Evolutionary conservation across 768 basidiomycete genomes (phyloP).

Genomic region (Clathrus columnatus): DNA sequence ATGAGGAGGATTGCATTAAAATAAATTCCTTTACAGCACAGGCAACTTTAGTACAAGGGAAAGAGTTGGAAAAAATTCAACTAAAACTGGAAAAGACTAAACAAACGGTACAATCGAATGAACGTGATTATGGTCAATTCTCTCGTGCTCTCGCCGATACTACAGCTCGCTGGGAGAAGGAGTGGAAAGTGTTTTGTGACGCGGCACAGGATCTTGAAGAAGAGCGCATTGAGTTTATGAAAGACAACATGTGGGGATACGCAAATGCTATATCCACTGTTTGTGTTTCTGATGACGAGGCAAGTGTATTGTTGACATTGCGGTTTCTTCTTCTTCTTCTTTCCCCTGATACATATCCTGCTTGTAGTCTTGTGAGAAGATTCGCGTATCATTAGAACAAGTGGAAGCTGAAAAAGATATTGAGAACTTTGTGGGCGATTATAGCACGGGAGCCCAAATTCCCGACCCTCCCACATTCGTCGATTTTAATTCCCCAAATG

Average conservation of each 20-base stretch:
- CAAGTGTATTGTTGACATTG: constrained; percentile 27
- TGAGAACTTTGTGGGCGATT: constrained; percentile 80
- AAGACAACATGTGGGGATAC: constrained; percentile 92
- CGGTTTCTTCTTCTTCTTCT: constrained; percentile 1
- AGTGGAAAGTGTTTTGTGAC: constrained; percentile 94
- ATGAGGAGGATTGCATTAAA: constrained; percentile 83
- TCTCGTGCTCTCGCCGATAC: constrained; percentile 73
- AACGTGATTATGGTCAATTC: constrained; percentile 88
- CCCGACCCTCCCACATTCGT: constrained; percentile 84
- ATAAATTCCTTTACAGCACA: constrained; percentile 95
- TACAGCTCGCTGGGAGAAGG: constrained; percentile 76
- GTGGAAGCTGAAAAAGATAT: constrained; percentile 84
- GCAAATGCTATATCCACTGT: constrained; percentile 95
- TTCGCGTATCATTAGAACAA: constrained; percentile 79
- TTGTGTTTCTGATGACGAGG: constrained; percentile 94
- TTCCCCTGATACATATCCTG: background rate
- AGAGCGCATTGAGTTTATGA: constrained; percentile 87
- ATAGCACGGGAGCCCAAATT: constrained; percentile 81
- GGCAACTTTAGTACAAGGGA: constrained; percentile 83
- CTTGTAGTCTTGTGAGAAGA: constrained; percentile 81
- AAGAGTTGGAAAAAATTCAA: constrained; percentile 85
- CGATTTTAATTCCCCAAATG: constrained; percentile 53
- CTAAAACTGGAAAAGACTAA: constrained; percentile 82
- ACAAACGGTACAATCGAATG: constrained; percentile 83
- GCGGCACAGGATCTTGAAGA: constrained; percentile 94